Evolutionary conservation across 768 basidiomycete genomes (phyloP), one percentile per base, ranked within the genome.

Genomic region (Strobilomyces confusus): DNA sequence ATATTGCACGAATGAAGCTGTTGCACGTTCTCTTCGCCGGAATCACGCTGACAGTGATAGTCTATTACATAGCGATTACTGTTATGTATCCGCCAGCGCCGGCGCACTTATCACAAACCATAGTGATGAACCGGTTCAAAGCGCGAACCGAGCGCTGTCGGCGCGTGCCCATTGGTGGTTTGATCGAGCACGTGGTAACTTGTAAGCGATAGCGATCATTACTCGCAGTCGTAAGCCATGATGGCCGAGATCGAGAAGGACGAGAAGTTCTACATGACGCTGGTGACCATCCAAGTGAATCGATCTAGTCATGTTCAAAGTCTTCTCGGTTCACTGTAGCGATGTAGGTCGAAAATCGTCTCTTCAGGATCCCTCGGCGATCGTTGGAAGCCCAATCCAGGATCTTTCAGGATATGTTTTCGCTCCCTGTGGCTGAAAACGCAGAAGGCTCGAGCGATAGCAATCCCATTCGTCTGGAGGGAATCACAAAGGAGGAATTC

Each of bases 281-380:
- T 55, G 1, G 55, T 66, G 36, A 63, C 52, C 36, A 52, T 66
- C 36, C 41, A 58, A 44, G 56, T 40, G 26, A 37, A 22, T 13
- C 9, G 6, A 17, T 22, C 36, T 26, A 11, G 1, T 37, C 9
- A 7, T 12, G 25, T 25, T 17, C 9, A 40, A 29, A 15, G 15
- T 13, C 23, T 20, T 30, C n/a, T 41, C 29, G 4, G 43, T 48
- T 60, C 17, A 54, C 11, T 23, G 14, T 20, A 26, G 19, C 17
- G n/a, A 34, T 11, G 13, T 5, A 69, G 68, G 68, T 71, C 9
- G 69, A 68, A 45, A 44, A 60, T 37, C 19, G 45, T 38, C 49
- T 69, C 29, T 71, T 63, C 55, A 68, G 54, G 47, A 48, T 71
- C 7, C 70, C 70, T 17, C 56, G 60, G 15, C 47, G 54, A 19